Percentiles rank a stretch among this genome's conserved stretches.
Evolutionary conservation across 2,329 filamentous ascomycete species (phyloP).

Genomic region (Sporothrix luriei): DNA sequence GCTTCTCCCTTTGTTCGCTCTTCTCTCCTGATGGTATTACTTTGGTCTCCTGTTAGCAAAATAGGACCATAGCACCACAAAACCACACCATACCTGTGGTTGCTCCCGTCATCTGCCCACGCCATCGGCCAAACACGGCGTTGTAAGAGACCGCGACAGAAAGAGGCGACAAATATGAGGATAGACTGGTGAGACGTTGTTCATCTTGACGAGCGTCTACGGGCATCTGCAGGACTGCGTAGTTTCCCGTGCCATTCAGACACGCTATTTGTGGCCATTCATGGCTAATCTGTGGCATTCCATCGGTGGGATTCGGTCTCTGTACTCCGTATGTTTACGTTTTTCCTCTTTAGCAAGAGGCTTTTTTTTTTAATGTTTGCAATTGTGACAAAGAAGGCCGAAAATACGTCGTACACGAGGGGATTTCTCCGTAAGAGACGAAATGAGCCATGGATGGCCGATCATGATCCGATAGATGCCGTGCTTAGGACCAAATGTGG

Average conservation of each 20-base stretch:
- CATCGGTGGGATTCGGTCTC: background rate
- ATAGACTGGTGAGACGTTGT: background rate
- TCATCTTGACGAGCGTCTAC: background rate
- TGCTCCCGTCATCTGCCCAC: slow-evolving; percentile 31
- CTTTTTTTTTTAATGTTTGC: background rate
- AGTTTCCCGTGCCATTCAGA: slow-evolving; percentile 5
- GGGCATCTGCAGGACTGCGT: slow-evolving; percentile 7
- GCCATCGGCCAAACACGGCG: slow-evolving; percentile 19
- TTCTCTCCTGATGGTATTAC: background rate
- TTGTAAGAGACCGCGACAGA: background rate
- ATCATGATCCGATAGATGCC: background rate
- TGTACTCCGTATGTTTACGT: slow-evolving; percentile 14
- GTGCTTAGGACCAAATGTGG: background rate
- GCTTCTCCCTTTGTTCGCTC: background rate
- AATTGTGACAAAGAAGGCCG: background rate
- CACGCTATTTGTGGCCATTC: background rate
- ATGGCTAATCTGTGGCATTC: slow-evolving; percentile 3
- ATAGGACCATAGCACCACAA: slow-evolving; percentile 25
- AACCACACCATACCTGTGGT: slow-evolving; percentile 30
- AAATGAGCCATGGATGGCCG: background rate
- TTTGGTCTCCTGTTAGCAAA: background rate
- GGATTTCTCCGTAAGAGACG: background rate
- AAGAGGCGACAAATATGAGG: background rate
- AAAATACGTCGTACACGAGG: too few relatives aligned
- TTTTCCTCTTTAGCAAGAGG: slow-evolving; percentile 7